These are phyloP conservation scores for Malassezia pachydermatis DNA, from an alignment of 1,284 basidiomycete species.

Conservation along the genomic window DNA sequence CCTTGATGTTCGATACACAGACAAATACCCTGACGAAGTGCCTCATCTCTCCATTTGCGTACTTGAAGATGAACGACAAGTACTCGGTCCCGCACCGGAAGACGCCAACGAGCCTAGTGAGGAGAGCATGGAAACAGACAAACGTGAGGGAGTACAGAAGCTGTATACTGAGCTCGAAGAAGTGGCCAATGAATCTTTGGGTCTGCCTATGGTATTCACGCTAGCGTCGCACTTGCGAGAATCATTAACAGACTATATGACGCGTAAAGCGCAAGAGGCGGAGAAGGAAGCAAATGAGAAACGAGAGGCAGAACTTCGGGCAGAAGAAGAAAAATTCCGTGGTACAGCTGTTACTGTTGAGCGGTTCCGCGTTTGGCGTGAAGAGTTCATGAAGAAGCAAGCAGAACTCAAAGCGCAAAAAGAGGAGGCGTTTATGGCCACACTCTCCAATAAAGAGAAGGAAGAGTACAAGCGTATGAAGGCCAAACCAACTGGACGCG, in stretches of 20 bases:
- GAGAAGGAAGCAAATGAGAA: constrained; percentile 56
- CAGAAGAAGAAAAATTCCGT: constrained; percentile 72
- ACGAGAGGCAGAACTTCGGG: constrained; percentile 61
- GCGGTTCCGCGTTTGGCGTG: constrained; percentile 71
- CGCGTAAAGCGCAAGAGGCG: constrained; percentile 56
- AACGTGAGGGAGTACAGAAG: constrained; percentile 47
- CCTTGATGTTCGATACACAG: constrained; percentile 62
- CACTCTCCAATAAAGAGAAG: constrained; percentile 67
- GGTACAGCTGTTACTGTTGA: constrained; percentile 79
- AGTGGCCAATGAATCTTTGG: constrained; percentile 74
- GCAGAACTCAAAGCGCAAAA: constrained; percentile 55
- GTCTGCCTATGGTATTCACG: constrained; percentile 97
- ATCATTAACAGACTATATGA: constrained; percentile 54
- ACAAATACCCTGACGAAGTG: constrained; percentile 63
- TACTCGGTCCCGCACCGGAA: constrained; percentile 21
- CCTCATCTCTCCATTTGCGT: constrained; percentile 64
- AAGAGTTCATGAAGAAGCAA: constrained; percentile 55
- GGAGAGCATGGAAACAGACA: constrained; percentile 50
- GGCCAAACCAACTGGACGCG: constrained; percentile 59
- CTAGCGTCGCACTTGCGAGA: constrained; percentile 78
- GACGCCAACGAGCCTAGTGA: constrained; percentile 3
- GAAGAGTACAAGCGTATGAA: constrained; percentile 69
- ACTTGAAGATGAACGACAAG: constrained; percentile 51
- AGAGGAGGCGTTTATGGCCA: constrained; percentile 70
- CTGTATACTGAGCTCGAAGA: constrained; percentile 58